Conservation (phyloP, 352 stramenopile species). For the Globisporangium emineosum region DNA sequence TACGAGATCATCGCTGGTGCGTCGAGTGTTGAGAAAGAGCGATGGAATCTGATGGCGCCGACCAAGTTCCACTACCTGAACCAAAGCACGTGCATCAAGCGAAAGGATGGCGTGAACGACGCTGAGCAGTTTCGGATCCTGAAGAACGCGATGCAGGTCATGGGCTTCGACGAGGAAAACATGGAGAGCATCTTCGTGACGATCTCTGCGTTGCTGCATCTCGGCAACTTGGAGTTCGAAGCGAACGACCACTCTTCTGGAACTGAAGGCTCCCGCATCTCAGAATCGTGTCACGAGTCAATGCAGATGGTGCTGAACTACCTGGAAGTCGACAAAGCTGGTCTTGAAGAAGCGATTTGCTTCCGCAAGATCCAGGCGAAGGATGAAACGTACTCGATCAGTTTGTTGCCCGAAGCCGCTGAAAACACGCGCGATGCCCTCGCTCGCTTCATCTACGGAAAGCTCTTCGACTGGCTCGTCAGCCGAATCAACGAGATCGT, state of each 20-base stretch:
- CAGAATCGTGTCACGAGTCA: slow-evolving; percentile 43
- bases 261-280: slow-evolving; percentile 71
- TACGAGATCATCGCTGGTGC: slow-evolving; percentile 91
- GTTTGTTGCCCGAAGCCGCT: slow-evolving; percentile 56
- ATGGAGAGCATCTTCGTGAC: slow-evolving; percentile 91
- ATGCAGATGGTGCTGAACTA: slow-evolving; percentile 83
- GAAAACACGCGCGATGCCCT: slow-evolving; percentile 92
- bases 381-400: slow-evolving; percentile 88
- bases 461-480: slow-evolving; percentile 93
- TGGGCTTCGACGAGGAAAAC: slow-evolving; percentile 88
- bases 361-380: slow-evolving; percentile 92
- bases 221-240: slow-evolving; percentile 94
- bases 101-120: slow-evolving; percentile 89
- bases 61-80: slow-evolving; percentile 89
- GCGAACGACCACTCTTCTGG: slow-evolving; percentile 50
- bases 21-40: slow-evolving; percentile 52
- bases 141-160: slow-evolving; percentile 77
- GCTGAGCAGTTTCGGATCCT: slow-evolving; percentile 79
- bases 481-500: slow-evolving; percentile 85
- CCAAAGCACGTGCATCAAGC: slow-evolving; percentile 82
- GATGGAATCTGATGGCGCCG: slow-evolving; percentile 52
- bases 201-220: slow-evolving; percentile 89
- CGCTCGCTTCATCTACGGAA: slow-evolving; percentile 93
- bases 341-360: slow-evolving; percentile 90
- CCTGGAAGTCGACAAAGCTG: slow-evolving; percentile 83